Evolutionary conservation across 202 grass and related monocot genomes (phyloP).

Genomic region (Brachypodium distachyon): DNA sequence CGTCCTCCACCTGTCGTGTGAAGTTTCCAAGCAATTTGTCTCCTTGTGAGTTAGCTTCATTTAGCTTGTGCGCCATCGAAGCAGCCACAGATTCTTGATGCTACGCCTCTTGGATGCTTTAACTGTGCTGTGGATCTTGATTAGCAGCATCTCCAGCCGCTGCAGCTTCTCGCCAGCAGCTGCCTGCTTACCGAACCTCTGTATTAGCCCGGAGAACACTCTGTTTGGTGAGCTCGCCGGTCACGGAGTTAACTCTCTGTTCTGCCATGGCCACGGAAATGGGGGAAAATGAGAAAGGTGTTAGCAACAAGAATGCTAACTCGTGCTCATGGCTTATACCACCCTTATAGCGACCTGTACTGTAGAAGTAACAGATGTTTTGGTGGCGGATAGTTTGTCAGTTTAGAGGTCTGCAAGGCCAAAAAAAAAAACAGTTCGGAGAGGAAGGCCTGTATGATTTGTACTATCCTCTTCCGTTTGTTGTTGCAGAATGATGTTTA

Average conservation of each 20-base stretch:
- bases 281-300: not conserved
- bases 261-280: constrained; percentile 1
- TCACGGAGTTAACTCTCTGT: not conserved
- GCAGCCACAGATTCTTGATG: not conserved
- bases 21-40: constrained; percentile 10
- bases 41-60: constrained; percentile 1
- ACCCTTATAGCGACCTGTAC: not conserved
- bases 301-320: not conserved
- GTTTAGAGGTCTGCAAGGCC: not conserved
- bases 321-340: not conserved
- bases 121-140: not conserved
- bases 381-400: not conserved
- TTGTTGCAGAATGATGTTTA: not conserved
- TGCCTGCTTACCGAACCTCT: not conserved
- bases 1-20: not conserved
- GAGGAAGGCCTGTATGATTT: not conserved
- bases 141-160: not conserved
- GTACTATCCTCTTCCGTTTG: not conserved
- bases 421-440: not conserved
- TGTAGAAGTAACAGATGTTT: not conserved
- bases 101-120: not conserved
- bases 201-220: not conserved
- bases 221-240: not conserved
- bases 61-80: constrained; percentile 25
- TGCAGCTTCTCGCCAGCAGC: constrained; percentile 1